Percentiles rank a stretch among this genome's conserved stretches.
Evolutionary conservation across 441 rosid species (phyloP).

Genomic region (Pelargonium hybrid): DNA sequence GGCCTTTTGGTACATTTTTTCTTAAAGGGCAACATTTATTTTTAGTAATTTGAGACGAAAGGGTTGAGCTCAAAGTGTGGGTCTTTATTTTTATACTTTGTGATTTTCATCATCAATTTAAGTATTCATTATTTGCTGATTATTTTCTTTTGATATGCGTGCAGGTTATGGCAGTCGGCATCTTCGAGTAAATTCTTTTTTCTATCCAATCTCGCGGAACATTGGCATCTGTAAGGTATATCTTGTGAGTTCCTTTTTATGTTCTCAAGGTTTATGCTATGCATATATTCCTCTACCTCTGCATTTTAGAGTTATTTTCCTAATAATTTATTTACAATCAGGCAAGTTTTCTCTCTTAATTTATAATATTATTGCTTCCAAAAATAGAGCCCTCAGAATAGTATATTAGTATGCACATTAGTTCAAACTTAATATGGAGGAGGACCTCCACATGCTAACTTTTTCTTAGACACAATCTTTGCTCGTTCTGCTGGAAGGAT

Average conservation of each 20-base stretch:
- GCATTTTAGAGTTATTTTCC: background rate
- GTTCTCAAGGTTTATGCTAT: background rate
- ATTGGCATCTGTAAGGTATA: background rate
- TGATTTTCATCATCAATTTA: background rate
- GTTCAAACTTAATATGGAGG: background rate
- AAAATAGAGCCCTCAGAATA: background rate
- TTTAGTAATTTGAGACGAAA: background rate
- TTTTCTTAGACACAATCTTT: conserved; percentile 31
- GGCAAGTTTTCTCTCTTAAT: background rate
- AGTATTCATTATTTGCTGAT: background rate
- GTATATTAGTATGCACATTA: background rate
- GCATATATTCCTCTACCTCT: background rate
- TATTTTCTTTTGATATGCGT: background rate
- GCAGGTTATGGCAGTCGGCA: conserved; percentile 1
- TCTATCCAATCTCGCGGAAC: background rate
- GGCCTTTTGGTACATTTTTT: background rate
- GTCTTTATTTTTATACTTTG: background rate
- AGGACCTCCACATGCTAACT: conserved; percentile 13
- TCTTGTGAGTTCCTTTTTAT: background rate
- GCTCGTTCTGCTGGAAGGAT: conserved; percentile 27
- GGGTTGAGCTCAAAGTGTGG: background rate
- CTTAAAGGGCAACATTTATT: background rate
- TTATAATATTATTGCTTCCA: background rate
- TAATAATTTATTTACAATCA: background rate
- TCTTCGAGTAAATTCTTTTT: background rate